phyloP scores from a whole-genome alignment of 495 filamentous ascomycete genomes.

The Bombardia bombarda region DNA sequence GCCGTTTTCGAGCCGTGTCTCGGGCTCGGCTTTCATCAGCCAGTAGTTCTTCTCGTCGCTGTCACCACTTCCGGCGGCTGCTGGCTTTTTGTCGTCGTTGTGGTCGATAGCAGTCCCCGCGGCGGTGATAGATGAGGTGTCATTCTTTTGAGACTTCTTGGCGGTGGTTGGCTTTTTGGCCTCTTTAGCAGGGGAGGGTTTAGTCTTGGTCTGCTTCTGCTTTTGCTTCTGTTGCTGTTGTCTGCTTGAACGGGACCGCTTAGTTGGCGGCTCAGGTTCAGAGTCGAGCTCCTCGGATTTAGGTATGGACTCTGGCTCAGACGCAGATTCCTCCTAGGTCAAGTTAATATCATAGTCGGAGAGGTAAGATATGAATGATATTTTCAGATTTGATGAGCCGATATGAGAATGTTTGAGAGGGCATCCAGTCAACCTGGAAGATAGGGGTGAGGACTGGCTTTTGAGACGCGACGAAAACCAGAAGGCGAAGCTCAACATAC shows the following conservation, averaged over 20 bases:
- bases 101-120: neutral
- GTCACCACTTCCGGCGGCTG: neutral
- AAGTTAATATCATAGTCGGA: neutral
- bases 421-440: too few relatives aligned
- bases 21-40: conserved; percentile 95
- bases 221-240: neutral
- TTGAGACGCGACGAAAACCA: neutral
- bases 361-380: neutral
- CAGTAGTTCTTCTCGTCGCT: conserved; percentile 51
- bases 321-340: neutral
- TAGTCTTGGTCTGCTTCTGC: neutral
- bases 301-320: too few relatives aligned
- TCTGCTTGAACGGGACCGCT: neutral
- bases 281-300: too few relatives aligned
- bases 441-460: neutral
- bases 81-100: conserved; percentile 39
- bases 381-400: neutral
- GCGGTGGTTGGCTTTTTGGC: neutral
- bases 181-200: neutral
- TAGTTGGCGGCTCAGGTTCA: too few relatives aligned
- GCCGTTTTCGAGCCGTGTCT: conserved; percentile 76
- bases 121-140: too few relatives aligned
- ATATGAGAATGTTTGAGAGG: too few relatives aligned
- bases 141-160: too few relatives aligned
- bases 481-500: neutral